Evolutionary conservation across 805 yeast genomes (phyloP).

Genomic region (Wickerhamiella spandovensis): DNA sequence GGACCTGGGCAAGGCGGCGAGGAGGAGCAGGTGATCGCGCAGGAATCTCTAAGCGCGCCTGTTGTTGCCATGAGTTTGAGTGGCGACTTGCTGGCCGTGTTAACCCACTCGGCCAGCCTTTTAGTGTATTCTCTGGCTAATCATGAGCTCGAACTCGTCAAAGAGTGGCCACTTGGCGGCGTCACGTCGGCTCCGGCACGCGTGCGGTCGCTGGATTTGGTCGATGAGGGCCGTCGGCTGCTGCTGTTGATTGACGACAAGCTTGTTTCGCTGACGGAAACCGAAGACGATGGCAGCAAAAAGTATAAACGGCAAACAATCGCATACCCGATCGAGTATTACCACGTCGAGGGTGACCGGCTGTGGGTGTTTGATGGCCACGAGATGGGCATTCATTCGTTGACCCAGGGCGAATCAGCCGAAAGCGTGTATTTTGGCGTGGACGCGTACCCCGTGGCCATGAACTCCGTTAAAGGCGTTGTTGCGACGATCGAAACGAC

Average conservation of each 20-base stretch:
- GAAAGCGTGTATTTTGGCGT: conserved; percentile 16
- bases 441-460: conserved; percentile 40
- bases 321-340: conserved; percentile 27
- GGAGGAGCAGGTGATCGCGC: conserved; percentile 22
- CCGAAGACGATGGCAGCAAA: conserved; percentile 7
- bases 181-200: conserved; percentile 28
- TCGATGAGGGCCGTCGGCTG: conserved; percentile 11
- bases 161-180: conserved; percentile 25
- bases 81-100: conserved; percentile 24
- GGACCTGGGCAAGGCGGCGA: conserved; percentile 9
- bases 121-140: conserved; percentile 15
- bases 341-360: conserved; percentile 19
- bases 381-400: conserved; percentile 20
- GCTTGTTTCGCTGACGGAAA: conserved; percentile 18
- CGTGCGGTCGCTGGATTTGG: conserved; percentile 22
- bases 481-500: conserved; percentile 39
- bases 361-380: conserved; percentile 32
- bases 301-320: conserved; percentile 20
- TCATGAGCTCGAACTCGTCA: conserved; percentile 18
- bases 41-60: conserved; percentile 21
- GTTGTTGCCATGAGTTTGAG: conserved; percentile 22
- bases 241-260: conserved; percentile 28
- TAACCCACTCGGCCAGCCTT: conserved; percentile 22
- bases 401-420: not conserved
- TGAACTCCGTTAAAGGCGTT: conserved; percentile 34